Conservation (phyloP, 305 asterid species). For the Fraxinus albicans region DNA sequence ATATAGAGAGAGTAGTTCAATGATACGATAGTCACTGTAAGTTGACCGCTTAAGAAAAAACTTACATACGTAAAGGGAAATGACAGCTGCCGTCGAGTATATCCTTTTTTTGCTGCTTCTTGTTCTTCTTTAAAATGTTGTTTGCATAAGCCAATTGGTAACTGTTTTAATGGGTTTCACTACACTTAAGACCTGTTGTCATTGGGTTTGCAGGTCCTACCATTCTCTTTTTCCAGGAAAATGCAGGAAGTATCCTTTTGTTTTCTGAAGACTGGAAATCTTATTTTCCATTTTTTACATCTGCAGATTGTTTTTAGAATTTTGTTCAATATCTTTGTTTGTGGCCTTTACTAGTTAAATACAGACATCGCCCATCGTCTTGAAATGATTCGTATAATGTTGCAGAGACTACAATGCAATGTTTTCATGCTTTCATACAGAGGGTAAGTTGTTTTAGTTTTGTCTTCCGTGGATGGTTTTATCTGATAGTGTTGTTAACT, state of each 20-base stretch:
- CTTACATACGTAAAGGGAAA: neutral
- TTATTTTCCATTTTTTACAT: neutral
- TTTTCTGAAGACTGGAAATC: neutral
- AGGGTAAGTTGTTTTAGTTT: slow-evolving; percentile 56
- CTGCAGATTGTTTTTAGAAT: slow-evolving; percentile 14
- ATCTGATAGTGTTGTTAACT: slow-evolving; percentile 3
- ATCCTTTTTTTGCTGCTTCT: neutral
- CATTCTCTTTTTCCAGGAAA: slow-evolving; percentile 96
- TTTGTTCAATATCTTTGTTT: slow-evolving; percentile 17
- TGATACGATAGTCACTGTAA: neutral
- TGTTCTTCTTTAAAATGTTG: neutral
- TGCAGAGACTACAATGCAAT: slow-evolving; percentile 82
- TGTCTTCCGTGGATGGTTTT: neutral
- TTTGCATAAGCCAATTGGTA: neutral
- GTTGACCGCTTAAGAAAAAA: neutral
- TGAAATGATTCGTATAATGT: slow-evolving; percentile 87
- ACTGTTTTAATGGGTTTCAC: neutral
- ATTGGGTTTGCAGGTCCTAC: slow-evolving; percentile 85
- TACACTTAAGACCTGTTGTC: slow-evolving; percentile 9
- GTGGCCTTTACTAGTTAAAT: slow-evolving; percentile 55
- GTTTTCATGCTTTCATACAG: slow-evolving; percentile 98
- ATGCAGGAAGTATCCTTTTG: slow-evolving; percentile 98
- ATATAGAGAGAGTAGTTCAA: neutral
- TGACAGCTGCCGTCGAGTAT: neutral
- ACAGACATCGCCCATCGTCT: slow-evolving; percentile 97